Evolutionary conservation across 768 basidiomycete species (phyloP).

Genomic region (Tricholomella constricta): DNA sequence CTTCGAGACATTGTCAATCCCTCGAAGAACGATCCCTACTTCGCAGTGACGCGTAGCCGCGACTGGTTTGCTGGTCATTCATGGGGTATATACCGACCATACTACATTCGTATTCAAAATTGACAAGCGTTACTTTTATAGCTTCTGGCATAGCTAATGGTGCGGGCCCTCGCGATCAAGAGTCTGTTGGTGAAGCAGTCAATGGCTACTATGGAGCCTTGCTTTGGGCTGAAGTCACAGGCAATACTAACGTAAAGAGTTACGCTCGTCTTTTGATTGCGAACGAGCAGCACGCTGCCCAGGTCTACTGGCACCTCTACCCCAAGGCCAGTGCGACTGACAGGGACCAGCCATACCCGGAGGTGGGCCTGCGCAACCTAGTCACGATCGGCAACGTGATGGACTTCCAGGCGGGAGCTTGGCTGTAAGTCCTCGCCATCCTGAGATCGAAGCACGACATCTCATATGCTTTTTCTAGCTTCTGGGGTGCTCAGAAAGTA

Average conservation of each 20-base stretch:
- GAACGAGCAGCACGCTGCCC: conserved; percentile 35
- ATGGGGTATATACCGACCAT: conserved; percentile 27
- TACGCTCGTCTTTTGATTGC: conserved; percentile 35
- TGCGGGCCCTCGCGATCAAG: conserved; percentile 35
- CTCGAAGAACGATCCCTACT: conserved; percentile 30
- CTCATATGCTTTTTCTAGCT: conserved; percentile 15
- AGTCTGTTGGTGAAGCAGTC: conserved; percentile 34
- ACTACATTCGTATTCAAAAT: background rate
- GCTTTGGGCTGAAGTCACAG: conserved; percentile 32
- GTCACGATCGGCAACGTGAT: conserved; percentile 38
- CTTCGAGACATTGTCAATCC: conserved; percentile 37
- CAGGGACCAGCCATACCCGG: conserved; percentile 37
- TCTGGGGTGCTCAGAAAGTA: conserved; percentile 34
- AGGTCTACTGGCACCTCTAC: conserved; percentile 39
- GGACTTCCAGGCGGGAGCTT: conserved; percentile 37
- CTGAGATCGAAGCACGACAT: background rate
- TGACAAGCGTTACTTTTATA: conserved; percentile 5
- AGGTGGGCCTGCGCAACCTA: conserved; percentile 28
- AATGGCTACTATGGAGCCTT: conserved; percentile 39
- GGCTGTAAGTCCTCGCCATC: conserved; percentile 29
- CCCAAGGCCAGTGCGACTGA: conserved; percentile 29
- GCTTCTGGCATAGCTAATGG: conserved; percentile 37
- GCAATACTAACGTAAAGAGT: conserved; percentile 32
- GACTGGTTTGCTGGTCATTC: conserved; percentile 42
- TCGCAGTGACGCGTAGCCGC: conserved; percentile 31